These are phyloP conservation scores for Mimosa pudica DNA, from an alignment of 306 rosid species.

Conservation along the genomic window DNA sequence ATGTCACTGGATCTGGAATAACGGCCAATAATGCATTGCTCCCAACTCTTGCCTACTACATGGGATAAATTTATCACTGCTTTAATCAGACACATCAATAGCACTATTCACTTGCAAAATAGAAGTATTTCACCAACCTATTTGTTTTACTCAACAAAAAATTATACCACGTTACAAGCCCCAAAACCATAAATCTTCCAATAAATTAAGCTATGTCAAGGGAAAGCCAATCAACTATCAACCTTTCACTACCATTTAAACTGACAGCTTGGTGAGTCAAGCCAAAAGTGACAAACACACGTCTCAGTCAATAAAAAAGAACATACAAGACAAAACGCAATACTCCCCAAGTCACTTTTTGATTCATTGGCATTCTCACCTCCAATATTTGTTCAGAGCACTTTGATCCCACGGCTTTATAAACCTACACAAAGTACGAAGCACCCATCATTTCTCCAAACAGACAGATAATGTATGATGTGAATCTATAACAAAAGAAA, in stretches of 20 bases:
- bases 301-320: neutral
- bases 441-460: constrained; percentile 13
- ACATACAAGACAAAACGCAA: neutral
- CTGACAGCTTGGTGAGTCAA: constrained; percentile 16
- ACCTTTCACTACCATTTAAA: constrained; percentile 7
- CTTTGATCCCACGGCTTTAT: constrained; percentile 73
- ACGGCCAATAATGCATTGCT: constrained; percentile 74
- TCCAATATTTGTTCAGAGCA: constrained; percentile 74
- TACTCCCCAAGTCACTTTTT: neutral
- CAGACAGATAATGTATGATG: neutral
- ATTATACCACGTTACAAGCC: neutral
- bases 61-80: constrained; percentile 30
- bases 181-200: constrained; percentile 14
- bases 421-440: constrained; percentile 54
- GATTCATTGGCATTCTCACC: constrained; percentile 44
- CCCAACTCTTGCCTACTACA: constrained; percentile 85
- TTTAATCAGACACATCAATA: constrained; percentile 18
- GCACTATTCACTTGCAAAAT: constrained; percentile 19
- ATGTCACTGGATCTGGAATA: constrained; percentile 96
- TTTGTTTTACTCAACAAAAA: neutral
- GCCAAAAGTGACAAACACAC: constrained; percentile 13
- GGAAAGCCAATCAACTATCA: constrained; percentile 10
- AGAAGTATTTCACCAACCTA: neutral
- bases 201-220: neutral
- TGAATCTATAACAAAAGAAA: constrained; percentile 5